Base-by-base conservation (phyloP, 2,329 filamentous ascomycete species). In the Cladosporium oxysporum region DNA sequence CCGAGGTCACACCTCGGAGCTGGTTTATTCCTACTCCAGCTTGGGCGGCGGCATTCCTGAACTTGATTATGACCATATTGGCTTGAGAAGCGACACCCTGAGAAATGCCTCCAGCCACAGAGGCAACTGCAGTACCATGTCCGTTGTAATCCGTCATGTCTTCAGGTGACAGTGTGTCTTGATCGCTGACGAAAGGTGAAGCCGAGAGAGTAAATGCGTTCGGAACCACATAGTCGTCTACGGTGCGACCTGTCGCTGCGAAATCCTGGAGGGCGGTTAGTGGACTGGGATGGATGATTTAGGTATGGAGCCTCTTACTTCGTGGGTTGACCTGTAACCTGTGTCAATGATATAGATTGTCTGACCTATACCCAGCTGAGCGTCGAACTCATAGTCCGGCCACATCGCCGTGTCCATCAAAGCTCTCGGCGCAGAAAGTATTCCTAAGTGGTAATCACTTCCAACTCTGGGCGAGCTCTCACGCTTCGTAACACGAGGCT, bases 41-140 rank as follows among this genome's bases (percentile, higher is more conserved):
- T 33, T 29, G 18, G 10, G 58, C 44, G 5, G 44, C 41, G 6
- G 58, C 58, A 31, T 61, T 61, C 28, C 58, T 61, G 58, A 61
- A 61, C 8, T 61, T 61, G 44, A 61, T 47, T 28, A 61, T 61
- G 58, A 61, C 58, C 26, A 61, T 26, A 18, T 60, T 44, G 8
- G 58, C 58, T 60, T 49, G 58, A 12, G 58, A 60, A 12, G 58
- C 58, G 21, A 60, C 41, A 23, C 58, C 58, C 14, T 49, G 58
- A 21, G 58, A 47, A 8, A 60, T 44, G 21, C 58, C 58, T 26
- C 37, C 58, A 21, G 58, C 58, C 29, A 60, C 37, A 31, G 37
- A 47, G 6, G 58, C 58, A 21, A 60, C 58, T 31, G 23, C 23
- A 5, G 58, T 60, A 18, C 58, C 58, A 41, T 60, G 58, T 26